phyloP scores from a whole-genome alignment of 1,284 basidiomycete species.

The Apiotrichum sp. region DNA sequence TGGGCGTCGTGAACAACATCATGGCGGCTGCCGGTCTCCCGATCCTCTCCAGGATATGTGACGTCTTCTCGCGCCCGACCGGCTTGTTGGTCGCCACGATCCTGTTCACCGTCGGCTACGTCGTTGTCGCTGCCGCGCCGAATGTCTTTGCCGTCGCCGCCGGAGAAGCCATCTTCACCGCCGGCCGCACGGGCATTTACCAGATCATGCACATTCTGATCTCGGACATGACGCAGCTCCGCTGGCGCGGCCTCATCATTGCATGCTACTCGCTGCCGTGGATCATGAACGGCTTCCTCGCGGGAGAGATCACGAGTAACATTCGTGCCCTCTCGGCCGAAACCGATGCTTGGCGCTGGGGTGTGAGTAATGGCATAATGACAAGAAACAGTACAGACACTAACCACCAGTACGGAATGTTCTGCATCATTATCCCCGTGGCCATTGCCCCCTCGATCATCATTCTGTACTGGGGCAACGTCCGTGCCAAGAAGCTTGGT shows the following conservation, averaged over 20 bases:
- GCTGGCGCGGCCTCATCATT: slow-evolving; percentile 65
- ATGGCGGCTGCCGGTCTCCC: slow-evolving; percentile 39
- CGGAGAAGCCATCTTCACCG: slow-evolving; percentile 33
- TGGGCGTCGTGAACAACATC: slow-evolving; percentile 37
- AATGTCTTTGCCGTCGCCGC: slow-evolving; percentile 30
- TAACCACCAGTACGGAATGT: slow-evolving; percentile 37
- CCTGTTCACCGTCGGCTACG: slow-evolving; percentile 37
- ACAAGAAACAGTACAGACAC: neutral
- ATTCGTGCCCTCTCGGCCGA: slow-evolving; percentile 46
- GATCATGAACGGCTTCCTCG: slow-evolving; percentile 44
- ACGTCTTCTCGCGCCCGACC: neutral
- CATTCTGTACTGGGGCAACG: slow-evolving; percentile 19
- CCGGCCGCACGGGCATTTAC: slow-evolving; percentile 33
- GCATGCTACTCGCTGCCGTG: slow-evolving; percentile 63
- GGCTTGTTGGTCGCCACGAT: slow-evolving; percentile 14
- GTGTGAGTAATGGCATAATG: slow-evolving; percentile 42
- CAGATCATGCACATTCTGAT: slow-evolving; percentile 16
- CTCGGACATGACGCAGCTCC: slow-evolving; percentile 68
- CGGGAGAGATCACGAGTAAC: slow-evolving; percentile 53
- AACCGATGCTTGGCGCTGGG: slow-evolving; percentile 59
- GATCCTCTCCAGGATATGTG: slow-evolving; percentile 40
- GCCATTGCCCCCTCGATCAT: slow-evolving; percentile 20
- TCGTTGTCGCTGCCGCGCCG: slow-evolving; percentile 25
- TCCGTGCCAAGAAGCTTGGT: slow-evolving; percentile 5
- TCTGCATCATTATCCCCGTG: slow-evolving; percentile 43